phyloP scores from a whole-genome alignment of 2,329 filamentous ascomycete species.

The Penicillium sp. region DNA sequence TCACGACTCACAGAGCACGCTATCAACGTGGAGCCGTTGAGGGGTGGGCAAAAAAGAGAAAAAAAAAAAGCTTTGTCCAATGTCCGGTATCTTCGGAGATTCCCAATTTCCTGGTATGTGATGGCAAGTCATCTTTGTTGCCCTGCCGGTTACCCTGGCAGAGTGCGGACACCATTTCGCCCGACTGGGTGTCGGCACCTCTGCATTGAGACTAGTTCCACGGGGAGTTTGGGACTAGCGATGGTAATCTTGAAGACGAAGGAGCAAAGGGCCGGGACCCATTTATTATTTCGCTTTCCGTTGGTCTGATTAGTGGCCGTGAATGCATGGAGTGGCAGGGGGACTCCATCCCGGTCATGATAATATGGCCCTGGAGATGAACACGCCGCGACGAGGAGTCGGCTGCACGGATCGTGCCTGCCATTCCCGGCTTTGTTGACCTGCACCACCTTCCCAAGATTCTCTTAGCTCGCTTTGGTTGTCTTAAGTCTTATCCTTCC shows the following conservation, averaged over 20 bases:
- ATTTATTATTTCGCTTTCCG: too few relatives aligned
- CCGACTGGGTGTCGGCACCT: neutral
- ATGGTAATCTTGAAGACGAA: neutral
- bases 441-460: neutral
- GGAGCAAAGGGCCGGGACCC: too few relatives aligned
- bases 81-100: too few relatives aligned
- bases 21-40: too few relatives aligned
- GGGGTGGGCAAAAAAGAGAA: too few relatives aligned
- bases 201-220: too few relatives aligned
- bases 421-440: constrained; percentile 5
- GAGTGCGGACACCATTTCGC: neutral
- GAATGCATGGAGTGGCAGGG: too few relatives aligned
- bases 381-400: neutral
- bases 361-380: neutral
- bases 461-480: neutral
- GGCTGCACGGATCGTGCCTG: constrained; percentile 3
- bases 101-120: neutral
- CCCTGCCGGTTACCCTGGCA: constrained; percentile 1
- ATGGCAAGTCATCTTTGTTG: constrained; percentile 1
- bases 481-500: neutral
- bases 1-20: too few relatives aligned
- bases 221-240: too few relatives aligned
- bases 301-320: too few relatives aligned
- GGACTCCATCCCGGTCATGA: neutral
- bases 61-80: too few relatives aligned